Conservation (phyloP, 768 basidiomycete species). For the Exsudoporus frostii region DNA sequence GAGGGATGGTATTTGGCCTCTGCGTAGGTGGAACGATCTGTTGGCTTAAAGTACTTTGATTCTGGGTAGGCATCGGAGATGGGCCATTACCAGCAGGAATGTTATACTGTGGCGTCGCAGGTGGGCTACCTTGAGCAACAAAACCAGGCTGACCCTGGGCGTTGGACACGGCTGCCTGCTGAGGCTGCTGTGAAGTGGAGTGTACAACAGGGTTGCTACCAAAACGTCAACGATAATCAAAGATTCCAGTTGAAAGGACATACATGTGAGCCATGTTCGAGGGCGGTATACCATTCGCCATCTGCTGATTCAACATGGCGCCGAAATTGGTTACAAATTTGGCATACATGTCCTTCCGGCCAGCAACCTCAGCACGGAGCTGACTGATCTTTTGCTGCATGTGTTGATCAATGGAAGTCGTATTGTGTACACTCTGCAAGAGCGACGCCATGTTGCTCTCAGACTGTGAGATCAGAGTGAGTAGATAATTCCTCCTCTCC, state of each 20-base stretch:
- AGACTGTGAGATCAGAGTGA: slow-evolving; percentile 4
- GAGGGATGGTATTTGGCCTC: slow-evolving; percentile 32
- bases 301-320: slow-evolving; percentile 22
- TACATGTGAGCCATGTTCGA: slow-evolving; percentile 34
- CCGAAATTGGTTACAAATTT: slow-evolving; percentile 35
- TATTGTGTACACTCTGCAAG: slow-evolving; percentile 9
- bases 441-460: slow-evolving; percentile 12
- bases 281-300: slow-evolving; percentile 22
- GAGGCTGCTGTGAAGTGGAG: slow-evolving; percentile 20
- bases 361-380: slow-evolving; percentile 20
- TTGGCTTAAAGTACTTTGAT: slow-evolving; percentile 16
- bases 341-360: slow-evolving; percentile 38
- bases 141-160: slow-evolving; percentile 23
- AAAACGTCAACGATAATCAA: slow-evolving; percentile 6
- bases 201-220: slow-evolving; percentile 19
- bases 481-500: slow-evolving; percentile 19
- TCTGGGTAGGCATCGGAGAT: slow-evolving; percentile 23
- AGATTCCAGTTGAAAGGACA: slow-evolving; percentile 8
- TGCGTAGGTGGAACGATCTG: slow-evolving; percentile 33
- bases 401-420: slow-evolving; percentile 16
- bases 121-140: slow-evolving; percentile 13
- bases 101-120: slow-evolving; percentile 15
- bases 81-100: slow-evolving; percentile 15
- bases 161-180: slow-evolving; percentile 9
- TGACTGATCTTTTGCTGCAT: slow-evolving; percentile 16